Conservation (phyloP, 2,329 filamentous ascomycete species). For the Claviceps maximensis region DNA sequence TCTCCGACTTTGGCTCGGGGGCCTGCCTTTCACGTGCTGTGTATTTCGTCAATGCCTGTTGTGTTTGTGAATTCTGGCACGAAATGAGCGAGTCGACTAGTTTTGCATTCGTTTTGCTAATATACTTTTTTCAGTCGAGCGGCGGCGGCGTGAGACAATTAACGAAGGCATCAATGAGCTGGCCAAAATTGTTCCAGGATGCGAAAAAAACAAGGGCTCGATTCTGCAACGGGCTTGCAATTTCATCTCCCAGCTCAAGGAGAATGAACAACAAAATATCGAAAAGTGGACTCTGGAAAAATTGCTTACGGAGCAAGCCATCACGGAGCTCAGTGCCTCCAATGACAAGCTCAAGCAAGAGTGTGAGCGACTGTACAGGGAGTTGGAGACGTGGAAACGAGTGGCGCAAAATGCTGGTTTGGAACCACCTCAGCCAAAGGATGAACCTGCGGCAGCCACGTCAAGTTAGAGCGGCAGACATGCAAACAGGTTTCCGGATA, state of each 20-base stretch:
- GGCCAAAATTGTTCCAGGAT: slow-evolving; percentile 91
- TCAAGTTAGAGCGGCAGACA: slow-evolving; percentile 17
- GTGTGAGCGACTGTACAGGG: slow-evolving; percentile 63
- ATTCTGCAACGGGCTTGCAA: slow-evolving; percentile 87
- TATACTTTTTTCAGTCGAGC: slow-evolving; percentile 55
- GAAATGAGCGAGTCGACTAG: too few relatives aligned
- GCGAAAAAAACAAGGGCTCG: slow-evolving; percentile 97
- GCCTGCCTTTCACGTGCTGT: too few relatives aligned
- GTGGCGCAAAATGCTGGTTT: slow-evolving; percentile 48
- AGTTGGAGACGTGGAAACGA: slow-evolving; percentile 68
- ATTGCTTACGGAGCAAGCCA: slow-evolving; percentile 76
- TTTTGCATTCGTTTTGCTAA: slow-evolving; percentile 10
- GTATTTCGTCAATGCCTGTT: too few relatives aligned
- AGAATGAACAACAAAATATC: slow-evolving; percentile 87
- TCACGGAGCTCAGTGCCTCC: slow-evolving; percentile 72
- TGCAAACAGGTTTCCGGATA: too few relatives aligned
- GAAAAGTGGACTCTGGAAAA: slow-evolving; percentile 92
- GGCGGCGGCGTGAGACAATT: slow-evolving; percentile 90
- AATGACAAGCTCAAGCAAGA: slow-evolving; percentile 80
- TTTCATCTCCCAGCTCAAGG: slow-evolving; percentile 88
- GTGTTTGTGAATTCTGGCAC: too few relatives aligned
- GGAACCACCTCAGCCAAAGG: slow-evolving; percentile 26
- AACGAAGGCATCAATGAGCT: slow-evolving; percentile 98
- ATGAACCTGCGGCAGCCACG: slow-evolving; percentile 17
- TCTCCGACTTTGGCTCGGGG: too few relatives aligned